Evolutionary conservation across 148 eudicot genomes (phyloP), one percentile per base, ranked within the genome.

Genomic region (Silene conica): DNA sequence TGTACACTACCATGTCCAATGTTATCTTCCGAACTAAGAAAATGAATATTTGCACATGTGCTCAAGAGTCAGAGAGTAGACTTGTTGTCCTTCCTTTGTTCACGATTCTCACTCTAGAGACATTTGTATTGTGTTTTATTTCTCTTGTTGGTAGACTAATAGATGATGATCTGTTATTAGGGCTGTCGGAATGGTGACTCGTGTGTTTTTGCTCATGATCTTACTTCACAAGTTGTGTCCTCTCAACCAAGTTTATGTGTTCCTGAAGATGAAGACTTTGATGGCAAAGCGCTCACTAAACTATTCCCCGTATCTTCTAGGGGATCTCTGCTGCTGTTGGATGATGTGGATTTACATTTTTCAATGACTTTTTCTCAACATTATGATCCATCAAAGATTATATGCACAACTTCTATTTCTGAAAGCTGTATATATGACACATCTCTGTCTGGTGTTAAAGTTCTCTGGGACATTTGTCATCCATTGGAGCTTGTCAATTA

Each of bases 121-220:
- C 22, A 67, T 67, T 55, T 21, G 16, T 43, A 13, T 57, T 76
- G 59, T 62, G 66, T 9, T 68, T 69, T 62, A 69, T 19, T 74
- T 65, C 65, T 50, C 26, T 25, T 19, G 3, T 21, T 38, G 48
- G 21, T 68, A 22, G 72, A 20, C 41, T 71, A 55, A 58, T 61
- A 25, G 41, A 12, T 38, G 66, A 20, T 22, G 70, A 57, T 65
- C n/a, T 73, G 26, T 41, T 82, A 21, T 75, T 74, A 94, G 98
- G 98, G 98, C 74, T 94, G 98, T 81, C 85, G 93, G 58, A 83
- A 87, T 78, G 98, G 97, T 70, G 91, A 83, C 52, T 71, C 80
- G 1, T 94, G 98, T 77, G 61, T 26, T 73, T 94, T 88, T 71
- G 85, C 91, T 78, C 98, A 94, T 74, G 91, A 87, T 71, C 71